Evolutionary conservation across 2,329 filamentous ascomycete species (phyloP).

Genomic region (Exophiala lecanii-corni): DNA sequence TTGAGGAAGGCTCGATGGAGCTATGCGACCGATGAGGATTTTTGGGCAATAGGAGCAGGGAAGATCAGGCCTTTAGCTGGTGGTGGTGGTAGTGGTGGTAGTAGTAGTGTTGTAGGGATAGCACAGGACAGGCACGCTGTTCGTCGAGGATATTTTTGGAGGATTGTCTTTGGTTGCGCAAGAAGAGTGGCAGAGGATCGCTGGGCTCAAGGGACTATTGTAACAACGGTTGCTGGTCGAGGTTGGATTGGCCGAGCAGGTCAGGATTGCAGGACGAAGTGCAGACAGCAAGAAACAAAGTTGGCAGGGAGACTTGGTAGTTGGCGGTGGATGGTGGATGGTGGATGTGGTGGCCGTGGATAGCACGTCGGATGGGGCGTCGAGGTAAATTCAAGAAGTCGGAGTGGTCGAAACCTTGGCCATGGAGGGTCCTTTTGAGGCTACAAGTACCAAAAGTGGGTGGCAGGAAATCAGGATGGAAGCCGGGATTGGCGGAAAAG

Average conservation of each 20-base stretch:
- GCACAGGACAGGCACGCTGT: background rate
- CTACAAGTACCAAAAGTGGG: background rate
- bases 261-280: background rate
- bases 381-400: too few relatives aligned
- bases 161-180: conserved; percentile 6
- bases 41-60: background rate
- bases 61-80: background rate
- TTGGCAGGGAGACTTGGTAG: conserved; percentile 20
- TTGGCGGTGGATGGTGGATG: background rate
- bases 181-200: conserved; percentile 7
- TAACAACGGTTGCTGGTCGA: too few relatives aligned
- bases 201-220: background rate
- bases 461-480: background rate
- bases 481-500: too few relatives aligned
- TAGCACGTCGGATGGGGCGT: too few relatives aligned
- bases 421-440: too few relatives aligned
- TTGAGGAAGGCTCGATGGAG: background rate
- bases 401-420: too few relatives aligned
- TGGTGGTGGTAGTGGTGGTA: too few relatives aligned
- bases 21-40: background rate
- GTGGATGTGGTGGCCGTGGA: background rate
- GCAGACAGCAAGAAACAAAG: conserved; percentile 7
- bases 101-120: too few relatives aligned
- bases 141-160: conserved; percentile 17
- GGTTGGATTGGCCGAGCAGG: conserved; percentile 15